A percentile compares a stretch with the other conserved stretches of the same genome.
phyloP scores from a whole-genome alignment of 225 moss, liverwort and hornwort species.

The Takakia lepidozioides region DNA sequence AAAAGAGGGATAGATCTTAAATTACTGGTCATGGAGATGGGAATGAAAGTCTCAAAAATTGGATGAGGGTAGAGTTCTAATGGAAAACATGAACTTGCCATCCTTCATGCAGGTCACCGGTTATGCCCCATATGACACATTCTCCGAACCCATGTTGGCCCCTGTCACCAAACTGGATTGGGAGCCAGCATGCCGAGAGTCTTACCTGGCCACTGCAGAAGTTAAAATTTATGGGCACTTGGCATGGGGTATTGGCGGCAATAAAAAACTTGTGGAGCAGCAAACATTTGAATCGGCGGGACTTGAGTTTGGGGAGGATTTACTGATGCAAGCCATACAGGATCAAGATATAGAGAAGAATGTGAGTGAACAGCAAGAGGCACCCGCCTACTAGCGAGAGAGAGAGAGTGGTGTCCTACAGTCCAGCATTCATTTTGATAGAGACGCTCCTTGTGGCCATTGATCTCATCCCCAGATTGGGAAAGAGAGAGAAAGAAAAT shows the following conservation, averaged over 20 bases:
- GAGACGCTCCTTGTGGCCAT: no score
- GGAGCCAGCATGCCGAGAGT: slow-evolving; percentile 78
- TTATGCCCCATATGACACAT: slow-evolving; percentile 35
- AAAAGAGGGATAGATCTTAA: no score
- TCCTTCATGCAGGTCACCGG: slow-evolving; percentile 34
- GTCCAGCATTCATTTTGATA: no score
- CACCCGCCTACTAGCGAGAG: no score
- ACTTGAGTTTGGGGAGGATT: slow-evolving; percentile 82
- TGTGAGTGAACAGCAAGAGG: no score
- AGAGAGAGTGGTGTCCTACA: no score
- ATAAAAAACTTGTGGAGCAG: slow-evolving; percentile 32
- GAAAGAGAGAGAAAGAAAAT: no score
- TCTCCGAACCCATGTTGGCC: slow-evolving; percentile 54
- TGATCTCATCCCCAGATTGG: no score
- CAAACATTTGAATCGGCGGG: slow-evolving; percentile 37
- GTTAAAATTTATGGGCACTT: slow-evolving; percentile 61
- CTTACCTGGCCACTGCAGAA: slow-evolving; percentile 55
- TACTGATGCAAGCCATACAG: slow-evolving; percentile 35
- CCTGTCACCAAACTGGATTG: slow-evolving; percentile 64
- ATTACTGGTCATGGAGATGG: no score
- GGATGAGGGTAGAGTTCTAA: no score
- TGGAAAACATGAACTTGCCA: background rate
- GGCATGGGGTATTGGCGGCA: slow-evolving; percentile 62
- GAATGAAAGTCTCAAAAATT: no score
- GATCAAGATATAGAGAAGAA: no score